Percentiles rank a stretch among this genome's conserved stretches.
Evolutionary conservation across 1,139 yeast genomes (phyloP).

Genomic region (Protomyces lactucae-debilis): DNA sequence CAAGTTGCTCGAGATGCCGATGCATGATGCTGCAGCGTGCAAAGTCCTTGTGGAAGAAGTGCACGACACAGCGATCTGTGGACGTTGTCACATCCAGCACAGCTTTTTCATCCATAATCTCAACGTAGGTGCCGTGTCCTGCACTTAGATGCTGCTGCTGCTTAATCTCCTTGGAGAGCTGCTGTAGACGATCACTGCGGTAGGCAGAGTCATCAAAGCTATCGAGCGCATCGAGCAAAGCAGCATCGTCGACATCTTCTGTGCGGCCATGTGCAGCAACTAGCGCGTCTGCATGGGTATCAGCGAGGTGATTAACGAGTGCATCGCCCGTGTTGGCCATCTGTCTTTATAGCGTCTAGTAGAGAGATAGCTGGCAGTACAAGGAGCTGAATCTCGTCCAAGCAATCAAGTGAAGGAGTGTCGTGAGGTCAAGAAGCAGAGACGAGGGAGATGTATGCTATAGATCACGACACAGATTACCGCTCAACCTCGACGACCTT

Average conservation of each 20-base stretch:
- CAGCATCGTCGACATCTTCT: slow-evolving; percentile 25
- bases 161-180: slow-evolving; percentile 50
- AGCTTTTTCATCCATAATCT: slow-evolving; percentile 50
- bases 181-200: slow-evolving; percentile 60
- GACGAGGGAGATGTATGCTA: no score
- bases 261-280: slow-evolving; percentile 1
- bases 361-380: no score
- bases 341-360: background rate
- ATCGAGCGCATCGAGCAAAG: slow-evolving; percentile 19
- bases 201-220: slow-evolving; percentile 55
- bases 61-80: slow-evolving; percentile 50
- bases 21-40: slow-evolving; percentile 59
- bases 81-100: slow-evolving; percentile 52
- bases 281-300: slow-evolving; percentile 9
- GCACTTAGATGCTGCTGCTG: slow-evolving; percentile 43
- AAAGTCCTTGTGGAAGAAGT: slow-evolving; percentile 62
- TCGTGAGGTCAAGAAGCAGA: no score
- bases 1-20: slow-evolving; percentile 45
- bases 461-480: background rate
- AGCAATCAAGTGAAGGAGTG: no score
- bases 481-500: slow-evolving; percentile 1
- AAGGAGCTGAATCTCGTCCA: no score
- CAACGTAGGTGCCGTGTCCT: slow-evolving; percentile 46
- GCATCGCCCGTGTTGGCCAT: slow-evolving; percentile 21
- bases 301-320: slow-evolving; percentile 7